Conservation (phyloP, 495 filamentous ascomycete genomes). For the Haplographium delicatum region DNA sequence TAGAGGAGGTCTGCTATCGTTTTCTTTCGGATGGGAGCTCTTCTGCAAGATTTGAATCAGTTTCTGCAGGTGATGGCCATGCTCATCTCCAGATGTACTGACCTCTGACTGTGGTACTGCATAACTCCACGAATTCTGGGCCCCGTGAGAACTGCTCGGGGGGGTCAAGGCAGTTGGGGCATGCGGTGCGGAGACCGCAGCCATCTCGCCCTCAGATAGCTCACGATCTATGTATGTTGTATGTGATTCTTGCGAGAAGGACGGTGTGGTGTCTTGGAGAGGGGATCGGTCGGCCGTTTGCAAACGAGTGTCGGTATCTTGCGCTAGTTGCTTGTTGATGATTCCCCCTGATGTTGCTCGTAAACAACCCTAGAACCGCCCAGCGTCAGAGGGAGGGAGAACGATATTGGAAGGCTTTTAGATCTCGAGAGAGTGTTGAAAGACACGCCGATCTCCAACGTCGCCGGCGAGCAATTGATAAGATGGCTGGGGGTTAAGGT, state of each 20-base stretch:
- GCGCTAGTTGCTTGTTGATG: constrained; percentile 10
- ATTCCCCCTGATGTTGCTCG: too few species aligned
- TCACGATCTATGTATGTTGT: constrained; percentile 3
- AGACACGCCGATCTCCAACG: constrained; percentile 6
- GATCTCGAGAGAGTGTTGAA: neutral
- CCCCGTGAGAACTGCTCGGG: constrained; percentile 46
- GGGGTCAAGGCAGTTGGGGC: constrained; percentile 43
- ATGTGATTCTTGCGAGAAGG: neutral
- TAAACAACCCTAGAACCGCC: too few species aligned
- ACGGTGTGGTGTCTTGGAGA: neutral
- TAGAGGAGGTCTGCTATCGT: constrained; percentile 18
- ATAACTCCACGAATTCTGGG: constrained; percentile 46
- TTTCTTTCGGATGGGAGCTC: constrained; percentile 10
- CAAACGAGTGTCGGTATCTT: constrained; percentile 9
- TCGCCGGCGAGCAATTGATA: constrained; percentile 6
- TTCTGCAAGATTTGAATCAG: neutral
- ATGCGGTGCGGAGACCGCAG: constrained; percentile 45
- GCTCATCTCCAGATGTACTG: constrained; percentile 5
- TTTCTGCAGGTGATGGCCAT: neutral
- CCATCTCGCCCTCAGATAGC: constrained; percentile 31
- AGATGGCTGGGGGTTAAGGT: constrained; percentile 7
- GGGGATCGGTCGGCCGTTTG: neutral
- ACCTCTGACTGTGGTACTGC: constrained; percentile 34
- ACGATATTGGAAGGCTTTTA: neutral
- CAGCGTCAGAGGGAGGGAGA: neutral